Percentiles rank a stretch among this genome's conserved stretches.
Evolutionary conservation across 176 grass and related monocot species (phyloP).

Genomic region (Zea luxurians): DNA sequence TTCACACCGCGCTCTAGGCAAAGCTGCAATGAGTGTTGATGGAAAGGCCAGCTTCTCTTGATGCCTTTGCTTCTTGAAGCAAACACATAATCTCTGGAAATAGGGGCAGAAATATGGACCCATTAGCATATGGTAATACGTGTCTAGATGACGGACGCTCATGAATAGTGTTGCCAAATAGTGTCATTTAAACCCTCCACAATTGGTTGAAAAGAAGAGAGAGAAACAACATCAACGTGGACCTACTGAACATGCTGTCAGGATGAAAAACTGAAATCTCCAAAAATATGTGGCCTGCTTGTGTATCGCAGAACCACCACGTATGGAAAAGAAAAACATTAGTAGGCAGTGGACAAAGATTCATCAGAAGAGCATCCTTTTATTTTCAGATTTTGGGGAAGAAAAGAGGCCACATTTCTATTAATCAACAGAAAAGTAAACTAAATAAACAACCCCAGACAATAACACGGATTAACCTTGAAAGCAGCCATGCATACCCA

Average conservation of each 20-base stretch:
- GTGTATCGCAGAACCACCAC: slow-evolving; percentile 41
- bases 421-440: slow-evolving; percentile 51
- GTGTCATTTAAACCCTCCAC: slow-evolving; percentile 36
- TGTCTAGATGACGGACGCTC: slow-evolving; percentile 11
- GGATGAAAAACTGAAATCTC: slow-evolving; percentile 39
- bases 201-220: slow-evolving; percentile 33
- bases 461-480: slow-evolving; percentile 49
- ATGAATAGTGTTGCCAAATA: slow-evolving; percentile 33
- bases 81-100: slow-evolving; percentile 84
- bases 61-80: slow-evolving; percentile 72
- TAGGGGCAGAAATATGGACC: slow-evolving; percentile 33
- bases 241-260: slow-evolving; percentile 48
- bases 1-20: slow-evolving; percentile 71
- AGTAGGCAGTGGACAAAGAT: slow-evolving; percentile 41
- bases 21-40: slow-evolving; percentile 59
- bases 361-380: slow-evolving; percentile 46
- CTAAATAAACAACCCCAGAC: slow-evolving; percentile 36
- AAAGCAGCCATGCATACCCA: slow-evolving; percentile 52
- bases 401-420: slow-evolving; percentile 36
- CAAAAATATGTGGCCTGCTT: slow-evolving; percentile 10
- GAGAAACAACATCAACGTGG: slow-evolving; percentile 43
- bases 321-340: slow-evolving; percentile 23
- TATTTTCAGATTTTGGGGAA: slow-evolving; percentile 43
- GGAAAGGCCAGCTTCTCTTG: slow-evolving; percentile 78
- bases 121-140: slow-evolving; percentile 50